These are phyloP conservation scores for Dactylellina leptospora DNA, from an alignment of 2,329 filamentous ascomycete species.

Conservation along the genomic window DNA sequence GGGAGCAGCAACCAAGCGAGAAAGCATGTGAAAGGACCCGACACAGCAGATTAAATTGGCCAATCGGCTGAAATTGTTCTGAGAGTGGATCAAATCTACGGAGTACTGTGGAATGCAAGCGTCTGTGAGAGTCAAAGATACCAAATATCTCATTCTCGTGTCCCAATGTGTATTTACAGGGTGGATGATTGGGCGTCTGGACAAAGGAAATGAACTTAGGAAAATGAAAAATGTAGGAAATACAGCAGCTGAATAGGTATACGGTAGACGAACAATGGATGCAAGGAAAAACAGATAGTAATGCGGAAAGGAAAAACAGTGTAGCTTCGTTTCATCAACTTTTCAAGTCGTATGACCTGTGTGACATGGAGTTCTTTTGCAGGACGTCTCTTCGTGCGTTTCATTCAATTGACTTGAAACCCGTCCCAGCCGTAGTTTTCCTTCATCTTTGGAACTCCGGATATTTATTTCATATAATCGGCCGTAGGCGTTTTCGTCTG, in stretches of 20 bases:
- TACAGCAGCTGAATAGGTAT: constrained; percentile 43
- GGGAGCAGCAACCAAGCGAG: neutral
- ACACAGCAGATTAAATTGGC: constrained; percentile 19
- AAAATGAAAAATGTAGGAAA: constrained; percentile 12
- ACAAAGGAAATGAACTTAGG: neutral
- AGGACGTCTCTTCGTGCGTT: constrained; percentile 2
- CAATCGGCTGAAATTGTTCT: constrained; percentile 6
- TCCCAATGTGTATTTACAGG: constrained; percentile 40
- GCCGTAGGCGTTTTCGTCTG: constrained; percentile 6
- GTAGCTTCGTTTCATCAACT: constrained; percentile 27
- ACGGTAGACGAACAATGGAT: constrained; percentile 4
- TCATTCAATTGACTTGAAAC: constrained; percentile 12
- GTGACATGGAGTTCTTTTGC: neutral
- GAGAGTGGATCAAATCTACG: neutral
- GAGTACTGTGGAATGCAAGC: neutral
- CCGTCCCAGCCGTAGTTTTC: neutral
- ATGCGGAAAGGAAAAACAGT: constrained; percentile 3
- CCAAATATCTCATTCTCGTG: constrained; percentile 31
- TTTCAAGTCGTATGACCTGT: constrained; percentile 5
- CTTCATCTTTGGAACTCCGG: neutral
- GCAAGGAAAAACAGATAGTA: constrained; percentile 2
- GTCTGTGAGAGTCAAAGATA: neutral
- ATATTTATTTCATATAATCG: constrained; percentile 17
- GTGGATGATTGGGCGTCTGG: constrained; percentile 8
- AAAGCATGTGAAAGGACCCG: constrained; percentile 38